Base-by-base conservation (phyloP, 2,329 filamentous ascomycete genomes). In the Paraphoma chrysanthemicola region DNA sequence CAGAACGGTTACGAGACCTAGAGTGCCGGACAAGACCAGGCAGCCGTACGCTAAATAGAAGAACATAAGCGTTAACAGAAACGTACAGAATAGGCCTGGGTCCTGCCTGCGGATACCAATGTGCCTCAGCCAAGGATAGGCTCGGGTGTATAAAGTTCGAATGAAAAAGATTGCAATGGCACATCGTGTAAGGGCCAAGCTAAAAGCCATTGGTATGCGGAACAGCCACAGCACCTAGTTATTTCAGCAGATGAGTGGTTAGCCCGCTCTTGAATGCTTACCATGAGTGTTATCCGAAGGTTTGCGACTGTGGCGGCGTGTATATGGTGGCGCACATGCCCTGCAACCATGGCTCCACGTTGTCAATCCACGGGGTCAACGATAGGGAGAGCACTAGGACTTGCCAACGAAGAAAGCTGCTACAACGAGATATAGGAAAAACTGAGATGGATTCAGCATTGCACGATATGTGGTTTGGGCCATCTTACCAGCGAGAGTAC, bases 131-230 rank as follows among this genome's bases (percentile, higher is more conserved):
- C 58, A 58, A 10, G 59, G 48, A 46, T 56, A 66, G 9, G 57
- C 41, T 6, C 55, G 56, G 14, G 61, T 66, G 38, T 64, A 71
- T 23, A 74, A 59, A 6, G 61, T 67, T 11, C 63, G 63, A 38
- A 72, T 57, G 52, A 70, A 67, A 51, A 72, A 68, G n/a, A 67
- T 53, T 8, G 60, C 57, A 48, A 72, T 66, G 17, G 69, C 68
- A 47, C 57, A 64, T 48, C 68, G 60, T 10, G 59, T 63, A 4
- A 66, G 42, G 23, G 55, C 50, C 11, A 71, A 42, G 46, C 61
- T 51, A 38, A 67, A 30, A 30, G 62, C 63, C 53, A 65, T 58
- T 3, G 67, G 62, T 29, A 66, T 64, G 31, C 63, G 57, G 23
- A 62, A 56, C 17, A 65, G 39, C 66, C 67, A 71, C 9, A 68